Evolutionary conservation across 106 monocot genomes (phyloP).

Genomic region (Allium fistulosum): DNA sequence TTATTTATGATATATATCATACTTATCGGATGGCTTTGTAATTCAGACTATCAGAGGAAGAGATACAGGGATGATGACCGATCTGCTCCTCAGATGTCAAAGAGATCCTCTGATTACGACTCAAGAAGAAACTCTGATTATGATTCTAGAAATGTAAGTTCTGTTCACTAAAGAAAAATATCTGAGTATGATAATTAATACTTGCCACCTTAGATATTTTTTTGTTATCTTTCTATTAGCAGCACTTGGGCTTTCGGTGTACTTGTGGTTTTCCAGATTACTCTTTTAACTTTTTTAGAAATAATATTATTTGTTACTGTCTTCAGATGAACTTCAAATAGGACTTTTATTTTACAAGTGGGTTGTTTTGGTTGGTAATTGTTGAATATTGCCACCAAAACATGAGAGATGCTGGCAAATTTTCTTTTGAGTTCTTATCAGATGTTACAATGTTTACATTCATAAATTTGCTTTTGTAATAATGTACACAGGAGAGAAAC

Average conservation of each 20-base stretch:
- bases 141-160: slow-evolving; percentile 48
- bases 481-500: slow-evolving; percentile 47
- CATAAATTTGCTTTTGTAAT: no score
- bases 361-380: background rate
- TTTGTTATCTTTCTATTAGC: background rate
- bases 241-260: no score
- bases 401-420: background rate
- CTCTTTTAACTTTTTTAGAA: background rate
- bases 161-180: background rate
- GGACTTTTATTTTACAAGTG: slow-evolving; percentile 34
- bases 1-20: no score
- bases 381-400: background rate
- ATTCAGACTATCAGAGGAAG: slow-evolving; percentile 57
- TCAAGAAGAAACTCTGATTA: slow-evolving; percentile 36
- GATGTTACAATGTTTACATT: no score
- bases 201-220: background rate
- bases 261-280: no score
- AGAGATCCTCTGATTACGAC: slow-evolving; percentile 46
- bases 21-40: no score
- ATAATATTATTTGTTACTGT: background rate
- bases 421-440: slow-evolving; percentile 4
- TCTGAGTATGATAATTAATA: background rate
- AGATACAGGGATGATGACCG: slow-evolving; percentile 57
- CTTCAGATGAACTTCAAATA: background rate
- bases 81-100: slow-evolving; percentile 27